Percentiles rank a stretch among this genome's conserved stretches.
Evolutionary conservation across 2,329 filamentous ascomycete species (phyloP).

Genomic region (Claviceps maximensis): DNA sequence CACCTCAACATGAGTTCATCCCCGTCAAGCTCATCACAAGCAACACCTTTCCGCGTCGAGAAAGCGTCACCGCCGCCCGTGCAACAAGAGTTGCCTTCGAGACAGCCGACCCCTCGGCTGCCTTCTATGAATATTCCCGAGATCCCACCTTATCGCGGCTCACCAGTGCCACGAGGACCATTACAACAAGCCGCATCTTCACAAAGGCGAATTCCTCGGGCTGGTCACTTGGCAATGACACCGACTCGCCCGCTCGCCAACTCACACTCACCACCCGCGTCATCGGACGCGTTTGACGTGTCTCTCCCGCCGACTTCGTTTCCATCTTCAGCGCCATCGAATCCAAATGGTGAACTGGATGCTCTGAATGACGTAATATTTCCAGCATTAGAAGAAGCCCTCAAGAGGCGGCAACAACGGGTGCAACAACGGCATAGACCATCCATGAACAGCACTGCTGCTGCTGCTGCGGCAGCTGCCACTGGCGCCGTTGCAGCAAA

Average conservation of each 20-base stretch:
- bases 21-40: conserved; percentile 1
- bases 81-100: conserved; percentile 9
- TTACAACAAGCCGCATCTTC: conserved; percentile 16
- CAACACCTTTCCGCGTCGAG: conserved; percentile 1
- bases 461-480: no score
- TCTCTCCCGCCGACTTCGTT: conserved; percentile 33
- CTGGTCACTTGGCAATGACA: conserved; percentile 7
- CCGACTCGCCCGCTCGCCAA: conserved; percentile 10
- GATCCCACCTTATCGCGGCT: conserved; percentile 41
- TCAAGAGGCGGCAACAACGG: conserved; percentile 61
- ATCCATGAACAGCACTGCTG: conserved; percentile 9
- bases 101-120: conserved; percentile 18
- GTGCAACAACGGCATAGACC: conserved; percentile 39
- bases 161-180: conserved; percentile 16
- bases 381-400: conserved; percentile 79
- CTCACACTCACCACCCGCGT: conserved; percentile 17
- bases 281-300: conserved; percentile 11
- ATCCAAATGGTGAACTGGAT: conserved; percentile 59
- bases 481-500: conserved; percentile 39
- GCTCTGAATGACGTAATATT: conserved; percentile 85
- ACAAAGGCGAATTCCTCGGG: conserved; percentile 10
- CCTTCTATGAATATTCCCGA: conserved; percentile 34
- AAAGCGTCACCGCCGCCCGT: conserved; percentile 12
- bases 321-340: conserved; percentile 42
- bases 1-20: conserved; percentile 25